phyloP scores from a whole-genome alignment of 441 rosid species.

The Arabidopsis hybrid region DNA sequence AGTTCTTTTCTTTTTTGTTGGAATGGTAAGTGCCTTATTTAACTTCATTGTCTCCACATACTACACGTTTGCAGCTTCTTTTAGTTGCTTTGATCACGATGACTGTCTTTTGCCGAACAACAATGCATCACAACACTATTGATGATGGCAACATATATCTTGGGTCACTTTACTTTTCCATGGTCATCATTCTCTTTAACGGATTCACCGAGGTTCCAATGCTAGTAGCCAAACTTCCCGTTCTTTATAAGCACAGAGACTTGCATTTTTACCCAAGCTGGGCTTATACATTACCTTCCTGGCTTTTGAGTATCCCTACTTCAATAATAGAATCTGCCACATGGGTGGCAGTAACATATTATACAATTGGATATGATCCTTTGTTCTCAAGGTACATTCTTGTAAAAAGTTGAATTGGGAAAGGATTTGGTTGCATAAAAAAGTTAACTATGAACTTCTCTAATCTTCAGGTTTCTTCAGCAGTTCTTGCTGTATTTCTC shows the following conservation, averaged over 20 bases:
- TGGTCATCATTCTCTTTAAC: slow-evolving; percentile 95
- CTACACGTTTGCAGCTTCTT: slow-evolving; percentile 70
- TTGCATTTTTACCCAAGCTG: slow-evolving; percentile 93
- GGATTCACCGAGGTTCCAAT: slow-evolving; percentile 97
- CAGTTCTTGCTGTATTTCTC: slow-evolving; percentile 82
- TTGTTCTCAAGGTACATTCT: slow-evolving; percentile 63
- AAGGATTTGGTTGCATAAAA: slow-evolving; percentile 22
- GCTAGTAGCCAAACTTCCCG: slow-evolving; percentile 95
- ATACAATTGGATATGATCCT: slow-evolving; percentile 92
- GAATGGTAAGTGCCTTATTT: not conserved
- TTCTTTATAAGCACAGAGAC: slow-evolving; percentile 96
- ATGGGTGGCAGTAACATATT: slow-evolving; percentile 92
- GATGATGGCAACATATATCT: slow-evolving; percentile 90
- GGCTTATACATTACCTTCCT: slow-evolving; percentile 93
- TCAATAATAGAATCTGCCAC: slow-evolving; percentile 89
- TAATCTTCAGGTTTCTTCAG: slow-evolving; percentile 73
- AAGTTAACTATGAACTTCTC: slow-evolving; percentile 33
- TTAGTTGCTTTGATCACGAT: slow-evolving; percentile 90
- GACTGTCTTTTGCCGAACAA: slow-evolving; percentile 94
- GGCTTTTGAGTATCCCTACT: slow-evolving; percentile 86
- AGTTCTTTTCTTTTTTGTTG: slow-evolving; percentile 8
- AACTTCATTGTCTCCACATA: slow-evolving; percentile 17
- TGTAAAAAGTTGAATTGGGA: slow-evolving; percentile 19
- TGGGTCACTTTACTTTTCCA: slow-evolving; percentile 90
- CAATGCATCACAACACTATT: slow-evolving; percentile 77